These are phyloP conservation scores for Chrysoporthe puriensis DNA, from an alignment of 2,329 filamentous ascomycete species.

Conservation along the genomic window DNA sequence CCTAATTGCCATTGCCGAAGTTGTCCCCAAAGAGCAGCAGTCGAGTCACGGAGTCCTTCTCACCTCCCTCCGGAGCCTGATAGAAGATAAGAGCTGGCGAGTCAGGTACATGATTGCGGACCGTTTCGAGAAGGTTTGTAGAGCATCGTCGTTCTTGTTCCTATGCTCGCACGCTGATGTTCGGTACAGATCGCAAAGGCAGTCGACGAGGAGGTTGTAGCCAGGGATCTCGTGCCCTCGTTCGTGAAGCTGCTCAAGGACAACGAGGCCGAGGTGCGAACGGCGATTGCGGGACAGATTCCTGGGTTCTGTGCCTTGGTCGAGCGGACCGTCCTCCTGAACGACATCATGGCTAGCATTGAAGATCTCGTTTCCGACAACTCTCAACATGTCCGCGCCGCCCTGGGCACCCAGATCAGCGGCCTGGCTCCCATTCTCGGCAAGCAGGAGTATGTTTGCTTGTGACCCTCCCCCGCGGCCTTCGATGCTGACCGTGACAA, in stretches of 20 bases:
- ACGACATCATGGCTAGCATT: slow-evolving; percentile 94
- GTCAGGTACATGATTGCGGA: slow-evolving; percentile 99
- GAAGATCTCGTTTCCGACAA: slow-evolving; percentile 95
- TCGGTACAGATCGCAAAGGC: slow-evolving; percentile 85
- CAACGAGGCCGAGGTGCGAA: slow-evolving; percentile 95
- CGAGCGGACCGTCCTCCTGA: slow-evolving; percentile 83
- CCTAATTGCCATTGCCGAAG: slow-evolving; percentile 93
- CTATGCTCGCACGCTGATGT: slow-evolving; percentile 22
- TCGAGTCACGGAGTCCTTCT: slow-evolving; percentile 92
- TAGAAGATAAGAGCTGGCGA: slow-evolving; percentile 99
- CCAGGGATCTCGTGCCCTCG: slow-evolving; percentile 89
- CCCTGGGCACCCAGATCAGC: slow-evolving; percentile 94
- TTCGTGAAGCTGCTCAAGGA: slow-evolving; percentile 99
- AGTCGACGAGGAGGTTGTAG: slow-evolving; percentile 95
- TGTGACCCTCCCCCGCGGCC: not conserved
- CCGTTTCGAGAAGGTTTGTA: slow-evolving; percentile 86
- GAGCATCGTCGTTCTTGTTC: not conserved
- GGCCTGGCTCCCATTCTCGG: slow-evolving; percentile 94
- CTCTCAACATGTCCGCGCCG: slow-evolving; percentile 94
- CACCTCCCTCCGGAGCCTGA: slow-evolving; percentile 86
- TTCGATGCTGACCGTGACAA: slow-evolving; percentile 30
- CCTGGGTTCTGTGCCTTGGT: slow-evolving; percentile 93
- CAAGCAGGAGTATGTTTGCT: slow-evolving; percentile 81
- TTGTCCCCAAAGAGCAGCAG: slow-evolving; percentile 97
- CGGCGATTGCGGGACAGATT: slow-evolving; percentile 95